phyloP scores from a whole-genome alignment of 2,329 filamentous ascomycete species.

The Microcyclosporella mali region DNA sequence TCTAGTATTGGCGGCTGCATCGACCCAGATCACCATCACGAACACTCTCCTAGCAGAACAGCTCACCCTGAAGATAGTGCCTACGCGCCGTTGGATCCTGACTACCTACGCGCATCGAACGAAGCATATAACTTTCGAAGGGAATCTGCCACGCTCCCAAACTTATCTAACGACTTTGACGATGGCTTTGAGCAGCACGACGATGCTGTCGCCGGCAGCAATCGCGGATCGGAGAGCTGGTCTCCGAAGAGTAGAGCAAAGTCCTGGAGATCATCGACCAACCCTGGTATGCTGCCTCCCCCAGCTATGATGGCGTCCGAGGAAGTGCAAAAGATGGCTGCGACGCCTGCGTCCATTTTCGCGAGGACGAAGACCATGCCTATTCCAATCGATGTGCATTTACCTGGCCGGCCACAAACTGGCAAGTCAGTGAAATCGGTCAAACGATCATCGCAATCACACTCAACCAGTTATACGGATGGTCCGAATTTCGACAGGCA shows the following conservation, averaged over 20 bases:
- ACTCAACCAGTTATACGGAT: constrained; percentile 4
- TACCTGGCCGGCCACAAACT: constrained; percentile 4
- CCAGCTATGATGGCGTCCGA: constrained; percentile 12
- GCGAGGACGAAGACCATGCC: constrained; percentile 9
- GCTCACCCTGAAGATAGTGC: constrained; percentile 16
- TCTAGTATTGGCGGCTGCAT: constrained; percentile 13
- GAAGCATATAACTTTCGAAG: constrained; percentile 9
- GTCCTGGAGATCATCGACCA: constrained; percentile 9
- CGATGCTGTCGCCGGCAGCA: constrained; percentile 11
- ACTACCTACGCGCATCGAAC: constrained; percentile 3
- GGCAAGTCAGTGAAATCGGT: constrained; percentile 4
- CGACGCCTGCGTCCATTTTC: constrained; percentile 16
- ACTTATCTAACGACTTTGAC: constrained; percentile 14
- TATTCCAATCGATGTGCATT: neutral
- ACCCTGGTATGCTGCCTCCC: constrained; percentile 12
- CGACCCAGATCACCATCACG: constrained; percentile 1
- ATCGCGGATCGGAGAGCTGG: neutral
- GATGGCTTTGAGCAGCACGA: constrained; percentile 9
- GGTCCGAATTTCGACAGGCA: constrained; percentile 33
- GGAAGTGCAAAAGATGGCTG: constrained; percentile 5
- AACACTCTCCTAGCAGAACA: no score
- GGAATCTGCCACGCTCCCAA: constrained; percentile 25
- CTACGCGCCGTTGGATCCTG: constrained; percentile 8
- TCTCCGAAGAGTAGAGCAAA: constrained; percentile 4
- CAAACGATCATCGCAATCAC: constrained; percentile 3